phyloP scores from a whole-genome alignment of 345 rosid species.

The Leavenworthia alabamica region DNA sequence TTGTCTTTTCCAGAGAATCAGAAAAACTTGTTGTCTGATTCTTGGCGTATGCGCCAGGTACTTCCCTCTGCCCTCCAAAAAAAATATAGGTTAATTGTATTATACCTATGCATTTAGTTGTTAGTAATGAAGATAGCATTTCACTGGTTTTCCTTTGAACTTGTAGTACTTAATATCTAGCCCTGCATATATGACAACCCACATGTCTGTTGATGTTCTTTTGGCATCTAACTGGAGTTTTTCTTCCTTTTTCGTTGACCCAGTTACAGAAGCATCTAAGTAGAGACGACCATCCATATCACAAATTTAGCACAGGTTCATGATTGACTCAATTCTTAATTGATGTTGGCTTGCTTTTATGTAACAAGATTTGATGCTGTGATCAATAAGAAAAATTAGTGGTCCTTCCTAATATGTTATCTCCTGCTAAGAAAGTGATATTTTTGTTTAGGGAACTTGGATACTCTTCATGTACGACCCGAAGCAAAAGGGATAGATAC shows the following conservation, averaged over 20 bases:
- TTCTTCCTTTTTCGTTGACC: not conserved
- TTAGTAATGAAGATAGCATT: not conserved
- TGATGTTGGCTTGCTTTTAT: not conserved
- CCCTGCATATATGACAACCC: not conserved
- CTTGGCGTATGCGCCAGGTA: conserved; percentile 76
- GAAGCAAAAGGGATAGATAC: conserved; percentile 66
- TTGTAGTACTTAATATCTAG: not conserved
- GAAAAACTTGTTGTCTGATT: conserved; percentile 67
- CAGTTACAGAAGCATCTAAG: conserved; percentile 79
- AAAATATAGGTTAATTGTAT: not conserved
- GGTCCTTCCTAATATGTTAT: not conserved
- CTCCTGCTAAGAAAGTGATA: conserved; percentile 10
- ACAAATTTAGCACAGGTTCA: conserved; percentile 79
- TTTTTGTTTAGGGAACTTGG: conserved; percentile 57
- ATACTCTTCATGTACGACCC: conserved; percentile 70
- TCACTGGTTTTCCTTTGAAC: not conserved
- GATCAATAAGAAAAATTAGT: not conserved
- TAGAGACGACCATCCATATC: conserved; percentile 66
- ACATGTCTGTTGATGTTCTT: not conserved
- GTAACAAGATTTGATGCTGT: not conserved
- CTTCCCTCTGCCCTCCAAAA: not conserved
- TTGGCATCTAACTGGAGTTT: not conserved
- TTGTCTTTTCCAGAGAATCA: conserved; percentile 56
- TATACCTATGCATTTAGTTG: not conserved
- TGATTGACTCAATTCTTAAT: not conserved